A percentile compares a stretch with the other conserved stretches of the same genome.
phyloP scores from a whole-genome alignment of 2,329 filamentous ascomycete genomes.

The Aureobasidium leucospermi region DNA sequence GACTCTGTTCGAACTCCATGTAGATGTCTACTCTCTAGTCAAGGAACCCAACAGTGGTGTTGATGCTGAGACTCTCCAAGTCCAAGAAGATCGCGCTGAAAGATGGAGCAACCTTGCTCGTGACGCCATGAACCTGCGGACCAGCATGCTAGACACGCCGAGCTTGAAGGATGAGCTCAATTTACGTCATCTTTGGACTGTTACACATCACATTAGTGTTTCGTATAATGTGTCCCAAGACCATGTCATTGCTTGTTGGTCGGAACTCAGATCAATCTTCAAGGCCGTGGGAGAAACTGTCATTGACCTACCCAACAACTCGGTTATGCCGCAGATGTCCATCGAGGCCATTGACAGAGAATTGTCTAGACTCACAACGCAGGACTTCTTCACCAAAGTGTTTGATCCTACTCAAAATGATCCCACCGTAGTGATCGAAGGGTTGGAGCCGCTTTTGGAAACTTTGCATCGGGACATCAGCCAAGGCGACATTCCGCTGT shows the following conservation, averaged over 20 bases:
- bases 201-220: constrained; percentile 54
- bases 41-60: constrained; percentile 53
- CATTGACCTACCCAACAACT: constrained; percentile 71
- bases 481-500: background rate
- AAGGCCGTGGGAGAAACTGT: constrained; percentile 39
- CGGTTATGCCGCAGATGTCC: constrained; percentile 81
- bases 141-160: constrained; percentile 28
- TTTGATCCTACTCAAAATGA: constrained; percentile 79
- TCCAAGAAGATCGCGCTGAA: constrained; percentile 52
- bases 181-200: constrained; percentile 60
- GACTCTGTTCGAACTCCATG: constrained; percentile 58
- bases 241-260: constrained; percentile 54
- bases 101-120: constrained; percentile 55
- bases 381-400: constrained; percentile 89
- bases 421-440: constrained; percentile 80
- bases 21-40: constrained; percentile 58
- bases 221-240: constrained; percentile 49
- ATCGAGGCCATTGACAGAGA: constrained; percentile 78
- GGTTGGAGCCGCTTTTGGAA: constrained; percentile 84
- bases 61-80: constrained; percentile 40
- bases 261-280: constrained; percentile 53
- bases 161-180: constrained; percentile 33
- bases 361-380: constrained; percentile 84
- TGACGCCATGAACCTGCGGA: constrained; percentile 42
- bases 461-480: constrained; percentile 38